Evolutionary conservation across 2,329 filamentous ascomycete species (phyloP).

Genomic region (Sclerotinia minor): DNA sequence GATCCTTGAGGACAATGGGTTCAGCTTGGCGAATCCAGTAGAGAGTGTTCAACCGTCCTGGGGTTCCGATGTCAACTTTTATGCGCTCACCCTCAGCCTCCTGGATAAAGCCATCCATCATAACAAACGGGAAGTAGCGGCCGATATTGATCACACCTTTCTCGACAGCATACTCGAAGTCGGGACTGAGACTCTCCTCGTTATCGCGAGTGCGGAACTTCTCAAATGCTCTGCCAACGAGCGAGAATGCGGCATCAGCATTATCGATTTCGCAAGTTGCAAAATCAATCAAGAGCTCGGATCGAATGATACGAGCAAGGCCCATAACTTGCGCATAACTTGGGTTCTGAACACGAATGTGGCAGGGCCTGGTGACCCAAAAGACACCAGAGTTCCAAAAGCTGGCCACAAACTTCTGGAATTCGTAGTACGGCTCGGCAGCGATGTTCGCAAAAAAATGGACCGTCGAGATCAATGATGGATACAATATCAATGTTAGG

Average conservation of each 20-base stretch:
- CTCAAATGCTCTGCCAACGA: neutral
- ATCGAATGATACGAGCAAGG: constrained; percentile 38
- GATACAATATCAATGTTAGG: too few relatives aligned
- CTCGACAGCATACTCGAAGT: neutral
- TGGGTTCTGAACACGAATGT: constrained; percentile 34
- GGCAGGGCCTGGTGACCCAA: neutral
- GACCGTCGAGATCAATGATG: too few relatives aligned
- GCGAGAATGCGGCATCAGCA: too few relatives aligned
- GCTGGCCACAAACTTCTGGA: neutral
- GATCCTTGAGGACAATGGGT: neutral
- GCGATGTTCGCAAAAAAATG: neutral
- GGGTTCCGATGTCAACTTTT: neutral
- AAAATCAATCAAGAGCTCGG: constrained; percentile 23
- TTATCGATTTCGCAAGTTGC: constrained; percentile 28
- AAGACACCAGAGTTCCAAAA: neutral
- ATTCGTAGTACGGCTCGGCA: neutral
- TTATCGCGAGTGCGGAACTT: neutral
- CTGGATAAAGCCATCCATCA: constrained; percentile 20
- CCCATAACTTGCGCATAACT: constrained; percentile 41
- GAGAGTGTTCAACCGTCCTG: neutral
- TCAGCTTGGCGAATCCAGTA: neutral
- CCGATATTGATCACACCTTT: neutral
- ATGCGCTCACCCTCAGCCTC: neutral
- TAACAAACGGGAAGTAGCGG: neutral
- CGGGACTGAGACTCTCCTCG: neutral